A percentile compares a stretch with the other conserved stretches of the same genome.
Conservation (phyloP, 2,329 filamentous ascomycete species). For the Balansia obtecta region DNA sequence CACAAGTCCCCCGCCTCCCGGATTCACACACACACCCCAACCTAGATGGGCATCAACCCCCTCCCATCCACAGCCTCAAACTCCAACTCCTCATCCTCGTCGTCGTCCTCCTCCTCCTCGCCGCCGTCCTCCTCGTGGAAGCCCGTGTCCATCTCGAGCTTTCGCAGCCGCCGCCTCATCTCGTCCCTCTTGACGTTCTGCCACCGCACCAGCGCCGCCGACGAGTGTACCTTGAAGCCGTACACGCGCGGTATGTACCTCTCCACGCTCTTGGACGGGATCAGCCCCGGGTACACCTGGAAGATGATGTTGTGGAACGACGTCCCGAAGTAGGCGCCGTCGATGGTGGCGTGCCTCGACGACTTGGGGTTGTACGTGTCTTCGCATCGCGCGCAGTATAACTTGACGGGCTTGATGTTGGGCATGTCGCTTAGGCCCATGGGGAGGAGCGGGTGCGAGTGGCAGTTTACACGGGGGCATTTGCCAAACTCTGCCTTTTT, state of each 20-base stretch:
- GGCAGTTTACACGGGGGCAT: slow-evolving; percentile 91
- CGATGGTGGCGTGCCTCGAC: slow-evolving; percentile 84
- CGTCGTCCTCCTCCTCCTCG: slow-evolving; percentile 52
- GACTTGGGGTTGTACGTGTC: slow-evolving; percentile 99
- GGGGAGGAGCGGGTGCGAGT: slow-evolving; percentile 82
- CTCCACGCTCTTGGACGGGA: slow-evolving; percentile 73
- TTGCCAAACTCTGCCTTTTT: slow-evolving; percentile 98
- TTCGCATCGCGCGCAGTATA: slow-evolving; percentile 95
- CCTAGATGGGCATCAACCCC: slow-evolving; percentile 11
- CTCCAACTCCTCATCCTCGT: slow-evolving; percentile 36
- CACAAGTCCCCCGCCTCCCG: too few species aligned
- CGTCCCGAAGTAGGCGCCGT: slow-evolving; percentile 95
- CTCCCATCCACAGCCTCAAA: slow-evolving; percentile 24
- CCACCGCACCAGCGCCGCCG: slow-evolving; percentile 81
- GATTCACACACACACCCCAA: not conserved
- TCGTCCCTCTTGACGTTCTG: slow-evolving; percentile 71
- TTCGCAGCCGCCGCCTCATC: slow-evolving; percentile 64
- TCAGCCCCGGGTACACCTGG: slow-evolving; percentile 87
- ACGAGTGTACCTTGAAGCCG: slow-evolving; percentile 89
- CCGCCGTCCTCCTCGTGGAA: slow-evolving; percentile 62
- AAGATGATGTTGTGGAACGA: slow-evolving; percentile 99
- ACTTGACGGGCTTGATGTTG: slow-evolving; percentile 81
- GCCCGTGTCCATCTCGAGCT: slow-evolving; percentile 62
- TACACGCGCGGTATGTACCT: slow-evolving; percentile 86
- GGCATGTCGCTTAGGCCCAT: slow-evolving; percentile 89